A percentile compares a stretch with the other conserved stretches of the same genome.
Conservation (phyloP, 768 basidiomycete genomes). For the Mycena vulgaris region DNA sequence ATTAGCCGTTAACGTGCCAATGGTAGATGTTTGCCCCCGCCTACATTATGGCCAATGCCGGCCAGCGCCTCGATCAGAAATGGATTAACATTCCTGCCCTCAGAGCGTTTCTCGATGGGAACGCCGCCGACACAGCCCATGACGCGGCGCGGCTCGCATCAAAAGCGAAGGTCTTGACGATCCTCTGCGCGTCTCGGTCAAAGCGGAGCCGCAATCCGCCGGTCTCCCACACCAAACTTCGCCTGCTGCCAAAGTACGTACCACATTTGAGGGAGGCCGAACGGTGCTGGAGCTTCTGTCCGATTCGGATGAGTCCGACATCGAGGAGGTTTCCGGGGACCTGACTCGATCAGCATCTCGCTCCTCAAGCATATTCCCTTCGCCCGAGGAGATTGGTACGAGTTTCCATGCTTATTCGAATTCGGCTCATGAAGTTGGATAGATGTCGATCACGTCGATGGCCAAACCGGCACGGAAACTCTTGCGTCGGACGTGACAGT, state of each 20-base stretch:
- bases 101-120: background rate
- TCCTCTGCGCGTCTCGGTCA: background rate
- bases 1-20: background rate
- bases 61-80: background rate
- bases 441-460: background rate
- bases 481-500: background rate
- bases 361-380: background rate
- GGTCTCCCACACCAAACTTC: background rate
- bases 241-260: no score
- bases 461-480: background rate
- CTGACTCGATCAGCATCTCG: background rate
- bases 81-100: slow-evolving; percentile 4
- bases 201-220: background rate
- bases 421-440: background rate
- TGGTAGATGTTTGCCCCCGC: background rate
- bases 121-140: background rate
- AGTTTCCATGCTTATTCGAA: background rate
- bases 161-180: background rate
- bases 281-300: background rate
- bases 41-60: background rate
- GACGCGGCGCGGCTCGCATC: background rate
- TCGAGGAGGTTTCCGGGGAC: background rate
- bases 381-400: background rate
- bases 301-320: slow-evolving; percentile 7
- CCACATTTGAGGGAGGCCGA: no score